A percentile compares a stretch with the other conserved stretches of the same genome.
These are phyloP conservation scores for Botrytis fragariae DNA, from an alignment of 2,329 filamentous ascomycete species.

Conservation along the genomic window DNA sequence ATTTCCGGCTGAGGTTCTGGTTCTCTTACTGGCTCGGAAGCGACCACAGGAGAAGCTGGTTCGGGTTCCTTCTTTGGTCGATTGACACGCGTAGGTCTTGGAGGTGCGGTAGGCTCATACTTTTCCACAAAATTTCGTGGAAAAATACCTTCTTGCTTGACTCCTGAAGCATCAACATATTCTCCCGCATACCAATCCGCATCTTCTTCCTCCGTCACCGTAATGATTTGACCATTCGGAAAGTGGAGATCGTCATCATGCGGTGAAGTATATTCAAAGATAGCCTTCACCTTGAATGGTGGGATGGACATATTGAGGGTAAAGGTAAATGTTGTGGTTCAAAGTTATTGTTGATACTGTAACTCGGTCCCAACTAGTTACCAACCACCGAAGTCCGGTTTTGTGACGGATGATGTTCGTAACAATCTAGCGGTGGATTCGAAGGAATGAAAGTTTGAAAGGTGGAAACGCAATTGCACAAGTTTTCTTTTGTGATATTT, in stretches of 20 bases:
- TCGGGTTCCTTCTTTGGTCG: conserved; percentile 60
- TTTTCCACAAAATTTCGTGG: conserved; percentile 97
- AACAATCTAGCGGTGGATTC: conserved; percentile 6
- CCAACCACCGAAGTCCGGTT: conserved; percentile 31
- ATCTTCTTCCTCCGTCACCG: conserved; percentile 88
- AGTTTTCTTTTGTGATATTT: not conserved
- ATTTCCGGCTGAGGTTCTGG: conserved; percentile 38
- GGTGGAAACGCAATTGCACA: conserved; percentile 9
- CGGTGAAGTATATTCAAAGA: conserved; percentile 89
- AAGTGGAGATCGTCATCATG: conserved; percentile 97
- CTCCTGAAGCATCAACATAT: conserved; percentile 73
- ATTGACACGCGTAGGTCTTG: conserved; percentile 70
- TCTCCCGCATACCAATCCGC: conserved; percentile 91
- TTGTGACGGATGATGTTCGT: conserved; percentile 14
- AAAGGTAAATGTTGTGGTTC: not conserved
- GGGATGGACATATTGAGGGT: conserved; percentile 58
- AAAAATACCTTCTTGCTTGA: conserved; percentile 81
- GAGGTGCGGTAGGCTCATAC: conserved; percentile 87
- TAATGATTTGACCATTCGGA: conserved; percentile 80
- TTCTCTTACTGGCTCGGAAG: conserved; percentile 41
- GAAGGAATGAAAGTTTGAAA: not conserved
- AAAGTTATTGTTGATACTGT: conserved; percentile 16
- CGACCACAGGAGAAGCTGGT: conserved; percentile 36
- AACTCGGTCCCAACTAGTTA: conserved; percentile 17
- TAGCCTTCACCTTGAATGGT: conserved; percentile 90